These are phyloP conservation scores for Cyberlindnera misumaiensis DNA, from an alignment of 805 yeast species.

Conservation along the genomic window DNA sequence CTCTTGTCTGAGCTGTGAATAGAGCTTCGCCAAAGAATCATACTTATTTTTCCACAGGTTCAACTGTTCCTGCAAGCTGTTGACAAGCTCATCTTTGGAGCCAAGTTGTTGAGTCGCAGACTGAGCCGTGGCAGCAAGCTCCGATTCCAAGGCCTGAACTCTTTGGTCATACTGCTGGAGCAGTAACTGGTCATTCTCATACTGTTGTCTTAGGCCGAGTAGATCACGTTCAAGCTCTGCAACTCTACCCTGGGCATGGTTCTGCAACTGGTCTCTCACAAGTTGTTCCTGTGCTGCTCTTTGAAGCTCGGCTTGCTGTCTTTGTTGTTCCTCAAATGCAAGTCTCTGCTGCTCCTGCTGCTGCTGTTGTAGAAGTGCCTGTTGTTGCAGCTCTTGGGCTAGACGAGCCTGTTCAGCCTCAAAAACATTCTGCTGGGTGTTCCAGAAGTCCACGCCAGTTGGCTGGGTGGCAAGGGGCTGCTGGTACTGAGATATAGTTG, in stretches of 20 bases:
- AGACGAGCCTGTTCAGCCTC: slow-evolving; percentile 55
- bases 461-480: slow-evolving; percentile 44
- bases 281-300: slow-evolving; percentile 65
- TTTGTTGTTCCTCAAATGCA: slow-evolving; percentile 67
- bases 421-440: slow-evolving; percentile 43
- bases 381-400: slow-evolving; percentile 57
- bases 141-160: slow-evolving; percentile 75
- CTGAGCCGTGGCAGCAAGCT: slow-evolving; percentile 50
- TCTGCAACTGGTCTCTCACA: slow-evolving; percentile 58
- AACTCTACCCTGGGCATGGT: slow-evolving; percentile 70
- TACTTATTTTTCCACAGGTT: slow-evolving; percentile 78
- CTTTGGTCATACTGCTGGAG: slow-evolving; percentile 83
- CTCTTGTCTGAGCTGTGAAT: slow-evolving; percentile 87
- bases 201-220: slow-evolving; percentile 66
- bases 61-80: slow-evolving; percentile 65
- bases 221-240: slow-evolving; percentile 80
- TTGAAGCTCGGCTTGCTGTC: slow-evolving; percentile 61
- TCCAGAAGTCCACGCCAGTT: slow-evolving; percentile 43
- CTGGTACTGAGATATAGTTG: slow-evolving; percentile 31
- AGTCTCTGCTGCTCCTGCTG: slow-evolving; percentile 62
- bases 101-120: slow-evolving; percentile 68
- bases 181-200: slow-evolving; percentile 77
- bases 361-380: slow-evolving; percentile 60
- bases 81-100: slow-evolving; percentile 68
- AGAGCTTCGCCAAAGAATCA: slow-evolving; percentile 81